Evolutionary conservation across 805 yeast species (phyloP), one percentile per base, ranked within the genome.

Genomic region (Teunomyces funiuensis): DNA sequence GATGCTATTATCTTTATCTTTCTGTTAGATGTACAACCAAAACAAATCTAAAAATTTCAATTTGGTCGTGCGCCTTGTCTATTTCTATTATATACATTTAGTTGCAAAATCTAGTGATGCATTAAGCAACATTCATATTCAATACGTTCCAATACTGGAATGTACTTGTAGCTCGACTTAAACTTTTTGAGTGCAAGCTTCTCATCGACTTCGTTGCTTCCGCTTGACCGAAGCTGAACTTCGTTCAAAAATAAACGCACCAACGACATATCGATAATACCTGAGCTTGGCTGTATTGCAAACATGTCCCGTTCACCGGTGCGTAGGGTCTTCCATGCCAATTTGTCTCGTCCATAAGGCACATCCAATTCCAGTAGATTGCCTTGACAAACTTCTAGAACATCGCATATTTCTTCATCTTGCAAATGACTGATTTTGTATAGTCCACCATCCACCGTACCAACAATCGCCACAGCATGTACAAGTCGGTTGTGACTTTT

Each of bases 391-490:
- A n/a, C 8, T 13, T 31, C 25, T 13, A 31, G 22, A 11, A 18
- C 15, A 17, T 31, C 25, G 5, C 34, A 6, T 6, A 31, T n/a
- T 18, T 19, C 30, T 15, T 27, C 39, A 10, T 36, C 25, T 9
- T 15, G 19, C 3, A 37, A 10, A 9, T 33, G 22, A 27, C 39
- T 27, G 8, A 49, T 8, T 16, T 39, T 34, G 36, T 59, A 58
- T 4, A 63, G 43, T 4, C 57, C 67, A 11, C 69, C 69, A 39
- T 51, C 48, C 6, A 53, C 54, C 1, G 67, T 62, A 11, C 67
- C 69, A 17, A 63, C 26, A 1, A 60, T 15, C 0, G 52, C 57
- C 10, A 46, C 27, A n/a, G 23, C 26, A 3, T 23, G 18, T 13
- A 26, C 15, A 6, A 14, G 13, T 5, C 19, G 37, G 4, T 33